Conservation (phyloP, 1,284 basidiomycete genomes). For the Trametes hirsuta region DNA sequence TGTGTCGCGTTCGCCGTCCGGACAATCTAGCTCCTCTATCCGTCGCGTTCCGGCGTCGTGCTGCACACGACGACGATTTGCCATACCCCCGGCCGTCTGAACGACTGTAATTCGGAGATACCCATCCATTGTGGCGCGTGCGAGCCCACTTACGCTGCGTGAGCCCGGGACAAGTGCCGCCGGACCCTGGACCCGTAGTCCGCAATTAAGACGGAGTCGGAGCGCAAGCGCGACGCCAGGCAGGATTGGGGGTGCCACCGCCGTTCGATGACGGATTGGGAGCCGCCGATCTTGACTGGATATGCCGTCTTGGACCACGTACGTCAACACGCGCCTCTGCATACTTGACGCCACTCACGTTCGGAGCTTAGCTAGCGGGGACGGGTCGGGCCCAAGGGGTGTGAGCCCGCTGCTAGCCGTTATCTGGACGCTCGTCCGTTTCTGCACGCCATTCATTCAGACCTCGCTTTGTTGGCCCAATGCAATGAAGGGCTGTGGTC, state of each 20-base stretch:
- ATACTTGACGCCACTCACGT: constrained; percentile 18
- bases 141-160: constrained; percentile 9
- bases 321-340: constrained; percentile 14
- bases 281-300: constrained; percentile 13
- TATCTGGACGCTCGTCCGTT: constrained; percentile 24
- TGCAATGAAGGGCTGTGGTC: constrained; percentile 11
- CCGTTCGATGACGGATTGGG: constrained; percentile 5
- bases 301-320: constrained; percentile 12
- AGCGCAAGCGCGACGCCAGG: neutral
- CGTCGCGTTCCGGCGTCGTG: constrained; percentile 12
- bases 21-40: constrained; percentile 42
- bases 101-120: constrained; percentile 30
- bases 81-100: constrained; percentile 23
- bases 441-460: constrained; percentile 1
- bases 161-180: constrained; percentile 14
- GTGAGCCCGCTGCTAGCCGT: constrained; percentile 14
- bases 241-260: constrained; percentile 2
- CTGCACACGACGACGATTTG: constrained; percentile 8
- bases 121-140: constrained; percentile 20
- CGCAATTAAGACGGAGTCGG: constrained; percentile 1
- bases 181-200: constrained; percentile 11
- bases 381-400: neutral
- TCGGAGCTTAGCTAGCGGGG: constrained; percentile 8
- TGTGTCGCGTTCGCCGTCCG: constrained; percentile 75
- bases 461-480: constrained; percentile 18